Conservation (phyloP, 148 eudicot genomes). For the Fagopyrum esculentum region DNA sequence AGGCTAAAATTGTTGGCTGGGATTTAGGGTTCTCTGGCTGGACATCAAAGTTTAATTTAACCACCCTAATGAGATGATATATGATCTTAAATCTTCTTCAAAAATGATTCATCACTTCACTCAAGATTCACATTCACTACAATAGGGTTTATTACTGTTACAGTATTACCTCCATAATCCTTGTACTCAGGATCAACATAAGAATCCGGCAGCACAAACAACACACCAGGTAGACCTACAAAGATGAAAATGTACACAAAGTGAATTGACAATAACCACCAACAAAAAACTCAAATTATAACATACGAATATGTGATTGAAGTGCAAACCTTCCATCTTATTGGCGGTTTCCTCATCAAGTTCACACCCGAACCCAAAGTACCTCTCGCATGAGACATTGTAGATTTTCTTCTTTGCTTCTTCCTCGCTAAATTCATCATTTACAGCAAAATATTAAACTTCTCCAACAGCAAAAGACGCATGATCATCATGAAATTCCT, state of each 20-base stretch:
- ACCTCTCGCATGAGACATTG: constrained; percentile 89
- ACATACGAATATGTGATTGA: too few species aligned
- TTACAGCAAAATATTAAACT: background rate
- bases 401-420: constrained; percentile 90
- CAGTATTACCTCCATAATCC: constrained; percentile 78
- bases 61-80: background rate
- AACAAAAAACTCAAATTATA: background rate
- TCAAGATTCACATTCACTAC: background rate
- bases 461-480: background rate
- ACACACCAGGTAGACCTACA: constrained; percentile 80
- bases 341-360: constrained; percentile 93
- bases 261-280: background rate
- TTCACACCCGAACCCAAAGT: constrained; percentile 95
- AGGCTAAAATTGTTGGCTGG: too few species aligned
- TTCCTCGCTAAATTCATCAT: constrained; percentile 50
- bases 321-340: constrained; percentile 78
- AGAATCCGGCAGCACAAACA: constrained; percentile 94
- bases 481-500: background rate
- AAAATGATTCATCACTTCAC: background rate
- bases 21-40: background rate
- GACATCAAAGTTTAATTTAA: background rate
- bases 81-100: background rate
- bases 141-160: background rate
- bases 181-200: constrained; percentile 96
- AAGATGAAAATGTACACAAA: background rate